Evolutionary conservation across 352 stramenopile genomes (phyloP), one percentile per base, ranked within the genome.

Genomic region (Globisporangium spiculum): DNA sequence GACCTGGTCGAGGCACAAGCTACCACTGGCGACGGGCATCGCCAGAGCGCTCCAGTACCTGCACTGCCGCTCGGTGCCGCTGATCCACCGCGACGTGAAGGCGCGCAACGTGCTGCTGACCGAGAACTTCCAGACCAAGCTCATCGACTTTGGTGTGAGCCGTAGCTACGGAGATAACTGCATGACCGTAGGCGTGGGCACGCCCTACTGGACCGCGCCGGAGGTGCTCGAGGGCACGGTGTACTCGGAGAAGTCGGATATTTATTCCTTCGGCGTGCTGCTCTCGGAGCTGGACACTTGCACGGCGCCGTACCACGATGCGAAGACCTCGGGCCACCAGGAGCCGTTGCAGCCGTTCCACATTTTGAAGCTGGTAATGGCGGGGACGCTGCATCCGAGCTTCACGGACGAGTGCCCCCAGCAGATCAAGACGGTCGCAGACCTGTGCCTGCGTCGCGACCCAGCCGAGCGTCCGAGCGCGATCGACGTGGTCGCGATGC

Each of bases 41-140:
- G 79, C 77, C 0, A 65, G 77, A 10, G 81, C 69, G 2, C 58
- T 89, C 12, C 69, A 77, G 18, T 89, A 87, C 54, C 60, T 89
- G n/a, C 81, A 89, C 63, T 73, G 63, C 0, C 66, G 75, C 12
- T 68, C 77, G 2, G 79, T 73, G 30, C 73, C 74, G 14, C 78
- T 89, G 32, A 83, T 89, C 55, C 81, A 89, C 60, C 77, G 81
- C 8, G 81, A 89, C 55, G 22, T 89, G 2, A 89, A 89, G 62
- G 64, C 79, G 0, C 72, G 77, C n/a, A 89, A 89, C 36, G 73
- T 89, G 55, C 67, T 89, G 27, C 60, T 89, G 36, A 83, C 65
- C 10, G 74, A 84, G 9, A 64, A 58, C 9, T 78, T 75, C 58
- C 68, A 82, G 38, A 74, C 79, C 0, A 84, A 89, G 18, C 70